Evolutionary conservation across 352 stramenopile species (phyloP), one percentile per base, ranked within the genome.

Genomic region (Albugo candida): DNA sequence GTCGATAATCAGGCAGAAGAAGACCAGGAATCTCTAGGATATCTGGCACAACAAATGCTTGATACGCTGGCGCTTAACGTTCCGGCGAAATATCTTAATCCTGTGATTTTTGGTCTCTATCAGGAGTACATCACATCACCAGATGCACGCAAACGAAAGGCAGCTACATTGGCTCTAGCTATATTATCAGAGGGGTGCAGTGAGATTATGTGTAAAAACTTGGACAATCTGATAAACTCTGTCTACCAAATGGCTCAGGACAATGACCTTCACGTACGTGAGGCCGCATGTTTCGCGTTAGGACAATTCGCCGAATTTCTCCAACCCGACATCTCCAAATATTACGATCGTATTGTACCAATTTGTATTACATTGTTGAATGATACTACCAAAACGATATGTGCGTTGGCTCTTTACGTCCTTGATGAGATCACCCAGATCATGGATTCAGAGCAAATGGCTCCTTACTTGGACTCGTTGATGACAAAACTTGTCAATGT

Each of bases 401-500:
- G 97, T 67, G 92, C 88, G 8, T 96, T 93, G 11, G 93, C 85
- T 36, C 92, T 96, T 53, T 98, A 99, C 59, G 93, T 99, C 12
- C 73, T 98, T 39, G 95, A 99, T 67, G 96, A 97, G 67, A 98
- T 99, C 63, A 98, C 93, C 49, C 93, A 99, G 75, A 92, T 83
- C 55, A 92, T 98, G 73, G 89, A 97, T 52, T 92, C 79, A 27
- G 70, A 96, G 42, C 87, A 95, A 49, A 83, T 98, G 31, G 61
- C 88, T 44, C 93, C 93, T 17, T 88, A 97, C 60, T 68, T 99
- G 0, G 83, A 97, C 55, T 85, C 85, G 27, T 68, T 99, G 8
- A 88, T 98, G 42, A 82, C 67, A n/a, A 97, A 97, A 64, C 73
- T 99, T 2, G 86, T 97, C 17, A 63, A 57, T 35, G 92, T 97